These are phyloP conservation scores for Blastomyces percursus DNA, from an alignment of 2,329 filamentous ascomycete genomes.

Conservation along the genomic window DNA sequence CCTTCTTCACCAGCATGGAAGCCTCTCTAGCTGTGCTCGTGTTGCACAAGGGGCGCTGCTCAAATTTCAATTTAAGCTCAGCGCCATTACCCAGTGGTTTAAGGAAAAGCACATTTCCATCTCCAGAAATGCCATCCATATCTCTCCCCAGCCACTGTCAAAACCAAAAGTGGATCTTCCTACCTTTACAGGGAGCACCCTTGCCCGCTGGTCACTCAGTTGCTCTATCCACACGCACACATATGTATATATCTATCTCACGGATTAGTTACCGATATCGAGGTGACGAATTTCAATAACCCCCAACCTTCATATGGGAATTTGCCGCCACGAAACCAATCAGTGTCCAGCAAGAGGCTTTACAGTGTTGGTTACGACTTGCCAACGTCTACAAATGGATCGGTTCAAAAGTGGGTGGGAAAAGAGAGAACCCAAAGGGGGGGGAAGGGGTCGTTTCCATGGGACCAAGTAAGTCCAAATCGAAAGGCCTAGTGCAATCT, in stretches of 20 bases:
- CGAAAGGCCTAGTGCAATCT: neutral
- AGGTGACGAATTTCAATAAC: neutral
- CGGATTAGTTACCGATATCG: neutral
- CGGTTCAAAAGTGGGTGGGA: no score
- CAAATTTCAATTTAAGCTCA: constrained; percentile 1
- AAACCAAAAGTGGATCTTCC: neutral
- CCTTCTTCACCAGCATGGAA: neutral
- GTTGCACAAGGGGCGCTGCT: constrained; percentile 1
- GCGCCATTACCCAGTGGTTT: neutral
- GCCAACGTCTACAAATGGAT: neutral
- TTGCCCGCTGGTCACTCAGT: neutral
- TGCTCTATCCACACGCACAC: neutral
- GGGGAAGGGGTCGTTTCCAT: neutral
- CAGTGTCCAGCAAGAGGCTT: neutral
- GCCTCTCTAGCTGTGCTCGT: neutral
- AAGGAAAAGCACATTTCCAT: neutral
- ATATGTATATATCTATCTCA: neutral
- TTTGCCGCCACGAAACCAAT: neutral
- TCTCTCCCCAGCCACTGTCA: neutral
- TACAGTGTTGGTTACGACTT: neutral
- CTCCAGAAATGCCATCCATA: neutral
- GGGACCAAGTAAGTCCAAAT: neutral
- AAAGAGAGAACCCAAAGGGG: no score
- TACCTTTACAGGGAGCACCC: neutral
- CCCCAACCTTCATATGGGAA: neutral